A percentile compares a stretch with the other conserved stretches of the same genome.
These are phyloP conservation scores for Fremontodendron californicum DNA, from an alignment of 345 rosid species.

Conservation along the genomic window DNA sequence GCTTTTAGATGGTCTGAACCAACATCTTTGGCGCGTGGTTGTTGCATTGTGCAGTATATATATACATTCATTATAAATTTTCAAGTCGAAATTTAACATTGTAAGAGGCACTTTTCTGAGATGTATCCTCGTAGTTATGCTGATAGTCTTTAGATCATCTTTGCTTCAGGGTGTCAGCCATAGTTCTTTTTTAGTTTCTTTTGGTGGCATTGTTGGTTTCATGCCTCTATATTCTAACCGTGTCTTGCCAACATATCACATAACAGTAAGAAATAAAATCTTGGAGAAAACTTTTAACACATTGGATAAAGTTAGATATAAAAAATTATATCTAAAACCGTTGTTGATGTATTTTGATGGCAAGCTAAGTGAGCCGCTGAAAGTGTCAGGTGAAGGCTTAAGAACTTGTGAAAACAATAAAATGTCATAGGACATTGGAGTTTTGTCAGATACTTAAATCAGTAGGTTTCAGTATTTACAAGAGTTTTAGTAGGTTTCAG, in stretches of 20 bases:
- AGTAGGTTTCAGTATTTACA: too few relatives aligned
- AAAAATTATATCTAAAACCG: too few relatives aligned
- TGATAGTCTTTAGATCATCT: neutral
- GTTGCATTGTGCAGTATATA: conserved; percentile 17
- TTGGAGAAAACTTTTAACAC: too few relatives aligned
- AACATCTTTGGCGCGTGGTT: conserved; percentile 8
- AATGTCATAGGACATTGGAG: too few relatives aligned
- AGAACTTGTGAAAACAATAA: too few relatives aligned
- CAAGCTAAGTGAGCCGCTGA: too few relatives aligned
- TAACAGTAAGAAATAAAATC: neutral
- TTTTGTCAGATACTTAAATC: too few relatives aligned
- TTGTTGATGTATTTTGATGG: too few relatives aligned
- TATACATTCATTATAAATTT: conserved; percentile 19
- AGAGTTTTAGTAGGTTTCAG: too few relatives aligned
- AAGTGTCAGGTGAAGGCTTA: too few relatives aligned
- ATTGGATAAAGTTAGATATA: neutral
- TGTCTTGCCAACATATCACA: neutral
- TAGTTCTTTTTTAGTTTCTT: neutral
- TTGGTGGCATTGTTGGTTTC: neutral
- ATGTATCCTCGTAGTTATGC: neutral
- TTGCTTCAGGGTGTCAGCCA: neutral
- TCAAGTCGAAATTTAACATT: conserved; percentile 2
- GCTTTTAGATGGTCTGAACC: conserved; percentile 16
- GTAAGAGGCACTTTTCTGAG: neutral
- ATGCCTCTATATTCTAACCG: too few relatives aligned